Percentiles rank a stretch among this genome's conserved stretches.
These are phyloP conservation scores for Leishmania amazonensis DNA, from an alignment of 208 protist species.

Conservation along the genomic window DNA sequence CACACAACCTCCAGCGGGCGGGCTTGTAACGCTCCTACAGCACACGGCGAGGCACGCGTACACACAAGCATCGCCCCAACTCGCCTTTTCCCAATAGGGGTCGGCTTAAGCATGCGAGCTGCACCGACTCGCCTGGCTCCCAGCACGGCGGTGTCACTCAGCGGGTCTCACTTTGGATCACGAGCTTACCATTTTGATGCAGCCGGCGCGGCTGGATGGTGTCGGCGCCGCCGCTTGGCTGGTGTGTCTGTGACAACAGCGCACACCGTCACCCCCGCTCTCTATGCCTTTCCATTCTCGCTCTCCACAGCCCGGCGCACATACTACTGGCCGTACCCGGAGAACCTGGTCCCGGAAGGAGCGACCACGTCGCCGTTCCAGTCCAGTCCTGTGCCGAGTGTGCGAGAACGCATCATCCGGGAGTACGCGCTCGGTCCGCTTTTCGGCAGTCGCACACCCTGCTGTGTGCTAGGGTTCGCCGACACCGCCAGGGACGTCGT, in stretches of 20 bases:
- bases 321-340: constrained; percentile 80
- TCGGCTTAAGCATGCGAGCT: not conserved
- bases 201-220: not conserved
- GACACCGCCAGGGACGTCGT: constrained; percentile 34
- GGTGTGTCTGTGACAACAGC: not conserved
- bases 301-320: constrained; percentile 32
- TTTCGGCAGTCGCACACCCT: constrained; percentile 59
- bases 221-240: not conserved
- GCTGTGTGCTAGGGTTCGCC: constrained; percentile 64
- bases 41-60: not conserved
- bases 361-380: constrained; percentile 67
- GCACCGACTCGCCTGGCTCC: not conserved
- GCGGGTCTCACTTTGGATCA: not conserved
- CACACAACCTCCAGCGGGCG: not conserved
- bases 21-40: not conserved
- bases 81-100: not conserved
- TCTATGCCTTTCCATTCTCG: not conserved
- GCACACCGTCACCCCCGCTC: not conserved
- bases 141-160: not conserved
- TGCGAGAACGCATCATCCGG: constrained; percentile 57
- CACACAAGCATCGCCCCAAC: not conserved
- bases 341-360: constrained; percentile 79
- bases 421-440: constrained; percentile 83
- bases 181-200: not conserved
- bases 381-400: constrained; percentile 64